Base-by-base conservation (phyloP, 2,329 filamentous ascomycete species). In the Arthroderma sp. region DNA sequence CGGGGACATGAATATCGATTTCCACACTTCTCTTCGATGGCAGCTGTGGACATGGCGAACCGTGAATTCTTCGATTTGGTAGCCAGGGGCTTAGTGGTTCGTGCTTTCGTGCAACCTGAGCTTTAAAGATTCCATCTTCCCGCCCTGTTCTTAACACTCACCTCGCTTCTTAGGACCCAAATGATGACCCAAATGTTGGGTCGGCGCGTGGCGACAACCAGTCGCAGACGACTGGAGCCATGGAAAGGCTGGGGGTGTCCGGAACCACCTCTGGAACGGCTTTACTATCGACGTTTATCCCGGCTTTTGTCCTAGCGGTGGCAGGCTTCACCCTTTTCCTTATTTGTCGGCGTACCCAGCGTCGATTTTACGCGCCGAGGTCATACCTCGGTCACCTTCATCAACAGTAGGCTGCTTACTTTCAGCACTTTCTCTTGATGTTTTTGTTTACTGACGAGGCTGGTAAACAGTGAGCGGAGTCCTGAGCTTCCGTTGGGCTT, bases 231-330 rank as follows among this genome's bases (percentile, higher is more conserved):
- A 55, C 58, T 8, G 56, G 64, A 22, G 49, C 58, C 4, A 52
- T 60, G 9, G 50, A 53, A 29, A 49, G 47, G 5, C 48, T 66
- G 27, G 62, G 57, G 2, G 55, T 58, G 6, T 44, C 47, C 22
- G 53, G 47, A 5, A 68, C 72, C 28, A 73, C 70, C n/a, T 76
- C 74, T 3, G 57, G 69, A 29, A 73, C 67, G 4, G 61, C 62
- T 1, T 57, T 74, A 43, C 44, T 73, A 15, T 67, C 67, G 27
- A 73, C 71, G n/a, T 57, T 74, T 10, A 55, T 69, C 5, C 71
- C 71, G 2, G 61, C 67, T 4, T 52, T 70, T 42, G 45, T 71
- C 36, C 62, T 71, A 42, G 63, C 70, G 4, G 42, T 56, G 2
- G 61, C 70, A 37, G 64, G 66, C 55, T 60, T 73, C 39, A 49